Evolutionary conservation across 257 asterid genomes (phyloP), one percentile per base, ranked within the genome.

Genomic region (Euphrasia confusa): DNA sequence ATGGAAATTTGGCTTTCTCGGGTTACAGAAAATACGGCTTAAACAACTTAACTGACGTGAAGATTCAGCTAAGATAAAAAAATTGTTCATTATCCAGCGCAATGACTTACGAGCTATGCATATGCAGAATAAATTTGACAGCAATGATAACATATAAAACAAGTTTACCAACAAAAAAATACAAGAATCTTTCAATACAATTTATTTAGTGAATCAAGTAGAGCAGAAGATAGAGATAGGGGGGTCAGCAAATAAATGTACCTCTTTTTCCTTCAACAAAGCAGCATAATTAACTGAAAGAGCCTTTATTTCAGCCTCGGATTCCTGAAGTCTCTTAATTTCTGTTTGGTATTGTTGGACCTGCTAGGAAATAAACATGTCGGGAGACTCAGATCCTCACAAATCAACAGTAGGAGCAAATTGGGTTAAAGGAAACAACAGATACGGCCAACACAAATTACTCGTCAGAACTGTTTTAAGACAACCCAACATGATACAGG

Each of bases 281-380:
- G 99, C 92, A 0, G 96, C 99, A 77, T 93, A 93, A 77, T 89
- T 93, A 68, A 89, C 89, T 3, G 97, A 87, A 11, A 93, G 64
- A 17, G 96, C 97, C 79, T 87, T 93, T 54, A 93, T 89, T 82
- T 93, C 96, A 7, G 96, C 79, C 82, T 93, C 97, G 11, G 99
- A 93, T 64, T 84, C 97, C 85, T 80, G 90, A 59, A 93, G 95
- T 70, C 87, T 89, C 80, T 77, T 93, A 64, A 89, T 89, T 74
- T 89, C 92, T 4, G 69, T 64, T 80, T 83, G 75, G 81, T 80
- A 87, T 48, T 68, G 88, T 65, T 87, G 86, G 47, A 85, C 80
- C 97, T 93, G 81, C 65, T 26, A 63, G 47, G 58, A 10, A 58
- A 30, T n/a, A 65, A 53, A 57, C 24, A 48, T 52, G 68, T 63